Evolutionary conservation across 805 yeast species (phyloP), one percentile per base, ranked within the genome.

Genomic region (Yarrowia deformans): DNA sequence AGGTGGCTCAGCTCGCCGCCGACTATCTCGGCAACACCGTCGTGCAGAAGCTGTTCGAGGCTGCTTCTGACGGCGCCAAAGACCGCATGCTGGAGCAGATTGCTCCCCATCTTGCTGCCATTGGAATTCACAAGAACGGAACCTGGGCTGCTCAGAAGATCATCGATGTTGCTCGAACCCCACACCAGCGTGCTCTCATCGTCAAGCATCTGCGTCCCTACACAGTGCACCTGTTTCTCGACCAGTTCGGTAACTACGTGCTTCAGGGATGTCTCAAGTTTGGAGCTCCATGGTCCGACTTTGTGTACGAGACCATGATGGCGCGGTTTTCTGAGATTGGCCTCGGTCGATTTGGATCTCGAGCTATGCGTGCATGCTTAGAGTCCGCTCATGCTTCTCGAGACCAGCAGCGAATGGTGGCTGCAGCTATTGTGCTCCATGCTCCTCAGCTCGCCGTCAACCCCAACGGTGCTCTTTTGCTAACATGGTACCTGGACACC

Each of bases 131-230:
- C 80, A 95, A 95, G 76, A 95, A 95, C 78, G 99, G 99, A 71
- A 95, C 99, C 6, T 95, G 99, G 99, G 98, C 98, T 1, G 97
- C 97, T 32, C 99, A 95, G 79, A 95, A 94, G 79, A 89, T 95
- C 78, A 93, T 95, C 73, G 90, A 88, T 72, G 88, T 88, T 55
- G 89, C 92, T 4, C 79, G 83, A 71, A 87, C 87, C 61, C 61
- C 50, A 2, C 39, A 29, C 50, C 61, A 66, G 49, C 87, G 83
- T 54, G 83, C 85, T 61, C 91, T 90, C 61, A 90, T 95, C 54
- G 87, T 89, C 9, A 81, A 85, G 34, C 85, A 92, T 49, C 83
- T 95, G 71, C 85, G 86, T 70, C 95, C 97, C 1, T 93, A 90
- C 75, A 86, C 95, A 58, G 91, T 90, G 0, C 91, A 93, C 63